Percentiles rank a stretch among this genome's conserved stretches.
These are phyloP conservation scores for Trichomonas vaginalis DNA, from an alignment of 208 protist species.

Conservation along the genomic window DNA sequence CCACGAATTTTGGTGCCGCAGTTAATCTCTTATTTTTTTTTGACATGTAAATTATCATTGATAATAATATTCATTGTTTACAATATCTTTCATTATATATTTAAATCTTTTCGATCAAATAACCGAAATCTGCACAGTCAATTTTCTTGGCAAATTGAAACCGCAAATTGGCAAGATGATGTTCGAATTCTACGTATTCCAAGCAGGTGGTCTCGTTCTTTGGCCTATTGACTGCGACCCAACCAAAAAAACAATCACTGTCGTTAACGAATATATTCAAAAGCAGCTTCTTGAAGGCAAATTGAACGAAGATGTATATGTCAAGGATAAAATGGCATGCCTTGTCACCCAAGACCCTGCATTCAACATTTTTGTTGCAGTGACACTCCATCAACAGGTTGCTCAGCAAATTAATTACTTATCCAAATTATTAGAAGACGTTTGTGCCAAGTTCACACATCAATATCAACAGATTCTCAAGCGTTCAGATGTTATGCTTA, in stretches of 20 bases:
- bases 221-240: background rate
- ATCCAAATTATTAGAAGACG: background rate
- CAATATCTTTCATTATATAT: too few species aligned
- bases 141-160: too few species aligned
- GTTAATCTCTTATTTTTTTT: too few species aligned
- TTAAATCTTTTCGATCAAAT: too few species aligned
- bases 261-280: slow-evolving; percentile 12
- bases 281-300: slow-evolving; percentile 11
- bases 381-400: background rate
- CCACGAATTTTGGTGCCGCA: too few species aligned
- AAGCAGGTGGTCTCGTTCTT: background rate
- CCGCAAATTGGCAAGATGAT: too few species aligned
- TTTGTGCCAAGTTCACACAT: background rate
- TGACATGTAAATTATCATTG: too few species aligned
- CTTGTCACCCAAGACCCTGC: background rate
- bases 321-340: background rate
- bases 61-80: too few species aligned
- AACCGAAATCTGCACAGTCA: too few species aligned
- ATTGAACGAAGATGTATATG: background rate
- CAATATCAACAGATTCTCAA: background rate
- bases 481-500: background rate
- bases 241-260: background rate
- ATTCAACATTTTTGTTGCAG: background rate
- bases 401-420: background rate
- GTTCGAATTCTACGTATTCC: background rate